These are phyloP conservation scores for Pleomassaria siparia DNA, from an alignment of 2,329 filamentous ascomycete species.

Conservation along the genomic window DNA sequence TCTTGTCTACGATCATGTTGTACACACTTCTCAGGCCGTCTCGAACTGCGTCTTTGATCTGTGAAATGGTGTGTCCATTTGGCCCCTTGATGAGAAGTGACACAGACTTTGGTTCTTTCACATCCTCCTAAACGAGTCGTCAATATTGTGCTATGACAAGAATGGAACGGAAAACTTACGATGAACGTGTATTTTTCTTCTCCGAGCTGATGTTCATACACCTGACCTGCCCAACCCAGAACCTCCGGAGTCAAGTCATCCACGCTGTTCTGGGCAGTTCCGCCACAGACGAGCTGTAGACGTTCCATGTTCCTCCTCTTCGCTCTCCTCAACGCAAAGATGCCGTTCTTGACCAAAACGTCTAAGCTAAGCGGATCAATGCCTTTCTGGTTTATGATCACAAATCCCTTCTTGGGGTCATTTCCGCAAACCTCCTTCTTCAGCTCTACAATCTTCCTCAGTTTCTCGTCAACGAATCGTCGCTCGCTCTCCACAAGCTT, in stretches of 20 bases:
- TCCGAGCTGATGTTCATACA: slow-evolving; percentile 95
- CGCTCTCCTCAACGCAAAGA: slow-evolving; percentile 87
- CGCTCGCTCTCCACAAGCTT: slow-evolving; percentile 98
- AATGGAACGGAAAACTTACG: slow-evolving; percentile 24
- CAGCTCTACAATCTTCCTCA: slow-evolving; percentile 95
- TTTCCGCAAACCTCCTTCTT: slow-evolving; percentile 97
- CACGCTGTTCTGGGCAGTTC: slow-evolving; percentile 90
- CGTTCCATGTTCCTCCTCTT: slow-evolving; percentile 99
- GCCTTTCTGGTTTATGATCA: slow-evolving; percentile 98
- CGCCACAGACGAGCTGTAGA: slow-evolving; percentile 90
- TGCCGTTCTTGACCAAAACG: slow-evolving; percentile 96
- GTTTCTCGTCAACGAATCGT: slow-evolving; percentile 91
- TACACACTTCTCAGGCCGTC: slow-evolving; percentile 95
- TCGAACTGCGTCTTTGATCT: slow-evolving; percentile 94
- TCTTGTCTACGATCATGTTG: slow-evolving; percentile 99
- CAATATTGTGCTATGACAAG: slow-evolving; percentile 11
- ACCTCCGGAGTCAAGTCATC: slow-evolving; percentile 86
- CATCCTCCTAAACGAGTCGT: slow-evolving; percentile 68
- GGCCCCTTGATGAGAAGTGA: slow-evolving; percentile 97
- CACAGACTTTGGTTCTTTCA: slow-evolving; percentile 97
- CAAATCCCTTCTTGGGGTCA: slow-evolving; percentile 92
- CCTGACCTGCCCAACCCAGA: slow-evolving; percentile 91
- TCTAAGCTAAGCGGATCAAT: slow-evolving; percentile 96
- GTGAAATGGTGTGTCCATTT: slow-evolving; percentile 92
- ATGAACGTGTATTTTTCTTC: slow-evolving; percentile 99